These are phyloP conservation scores for Nannochloropsis oceanica DNA, from an alignment of 108 stramenopile genomes.

Conservation along the genomic window DNA sequence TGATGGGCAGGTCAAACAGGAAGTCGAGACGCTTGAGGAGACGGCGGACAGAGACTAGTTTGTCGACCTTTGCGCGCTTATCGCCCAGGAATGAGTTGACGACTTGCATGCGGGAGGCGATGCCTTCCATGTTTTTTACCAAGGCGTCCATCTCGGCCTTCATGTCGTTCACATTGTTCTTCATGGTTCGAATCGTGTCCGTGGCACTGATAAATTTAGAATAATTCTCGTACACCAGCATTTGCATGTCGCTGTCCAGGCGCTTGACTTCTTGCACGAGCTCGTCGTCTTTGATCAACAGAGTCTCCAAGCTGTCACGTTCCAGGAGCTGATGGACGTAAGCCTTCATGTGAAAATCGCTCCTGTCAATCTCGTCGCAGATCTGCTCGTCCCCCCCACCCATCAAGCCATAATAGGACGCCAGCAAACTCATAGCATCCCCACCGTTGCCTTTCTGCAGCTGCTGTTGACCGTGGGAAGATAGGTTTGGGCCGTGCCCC, in stretches of 20 bases:
- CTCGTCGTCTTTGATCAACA: slow-evolving; percentile 31
- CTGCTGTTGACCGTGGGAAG: neutral
- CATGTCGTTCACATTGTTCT: slow-evolving; percentile 41
- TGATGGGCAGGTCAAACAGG: slow-evolving; percentile 42
- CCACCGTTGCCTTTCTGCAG: neutral
- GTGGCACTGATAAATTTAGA: slow-evolving; percentile 95
- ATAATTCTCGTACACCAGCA: slow-evolving; percentile 98
- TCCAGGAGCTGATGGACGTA: slow-evolving; percentile 31
- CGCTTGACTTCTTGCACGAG: slow-evolving; percentile 36
- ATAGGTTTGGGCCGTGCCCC: neutral
- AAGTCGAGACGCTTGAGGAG: slow-evolving; percentile 44
- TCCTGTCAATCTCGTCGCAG: slow-evolving; percentile 32
- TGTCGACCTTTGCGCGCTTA: slow-evolving; percentile 38
- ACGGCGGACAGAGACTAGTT: slow-evolving; percentile 42
- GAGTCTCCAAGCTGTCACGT: slow-evolving; percentile 21
- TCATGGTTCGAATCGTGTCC: slow-evolving; percentile 73
- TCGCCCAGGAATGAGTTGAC: slow-evolving; percentile 22
- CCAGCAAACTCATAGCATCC: slow-evolving; percentile 8
- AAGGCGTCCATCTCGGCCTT: slow-evolving; percentile 37
- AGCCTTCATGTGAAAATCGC: slow-evolving; percentile 29
- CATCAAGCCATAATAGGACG: slow-evolving; percentile 26
- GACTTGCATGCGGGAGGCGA: slow-evolving; percentile 1
- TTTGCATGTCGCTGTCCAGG: slow-evolving; percentile 90
- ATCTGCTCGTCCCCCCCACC: neutral
- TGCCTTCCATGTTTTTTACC: slow-evolving; percentile 17